These are phyloP conservation scores for Metschnikowia gelsemii DNA, from an alignment of 805 yeast genomes.

Conservation along the genomic window DNA sequence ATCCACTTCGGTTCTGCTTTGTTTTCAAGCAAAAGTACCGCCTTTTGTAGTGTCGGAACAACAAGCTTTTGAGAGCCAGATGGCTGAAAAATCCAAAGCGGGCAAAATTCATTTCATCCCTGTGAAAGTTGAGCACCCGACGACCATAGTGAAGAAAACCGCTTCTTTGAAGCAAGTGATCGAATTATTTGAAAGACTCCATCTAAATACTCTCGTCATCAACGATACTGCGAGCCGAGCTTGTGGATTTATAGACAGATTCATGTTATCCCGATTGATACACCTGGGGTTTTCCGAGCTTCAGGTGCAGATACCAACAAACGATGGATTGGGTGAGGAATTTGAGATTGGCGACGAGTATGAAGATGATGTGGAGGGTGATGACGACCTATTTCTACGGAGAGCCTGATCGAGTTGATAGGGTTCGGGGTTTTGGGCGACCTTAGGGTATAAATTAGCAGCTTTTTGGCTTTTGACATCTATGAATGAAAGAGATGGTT, in stretches of 20 bases:
- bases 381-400: background rate
- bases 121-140: conserved; percentile 17
- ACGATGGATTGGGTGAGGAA: conserved; percentile 16
- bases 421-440: no score
- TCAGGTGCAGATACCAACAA: conserved; percentile 9
- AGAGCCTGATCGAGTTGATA: background rate
- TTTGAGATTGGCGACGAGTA: conserved; percentile 26
- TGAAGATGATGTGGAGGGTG: conserved; percentile 3
- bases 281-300: conserved; percentile 27
- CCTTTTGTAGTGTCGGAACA: conserved; percentile 3
- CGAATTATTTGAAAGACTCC: conserved; percentile 40
- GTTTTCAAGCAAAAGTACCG: conserved; percentile 16
- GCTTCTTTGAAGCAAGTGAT: conserved; percentile 34
- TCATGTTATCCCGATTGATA: conserved; percentile 32
- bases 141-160: conserved; percentile 29
- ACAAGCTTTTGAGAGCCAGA: conserved; percentile 8
- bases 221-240: conserved; percentile 22
- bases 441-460: no score
- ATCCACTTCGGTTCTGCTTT: conserved; percentile 13
- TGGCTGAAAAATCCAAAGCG: conserved; percentile 1
- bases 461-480: no score
- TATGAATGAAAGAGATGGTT: no score
- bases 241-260: conserved; percentile 42
- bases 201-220: conserved; percentile 36
- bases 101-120: conserved; percentile 10